Conservation (phyloP, 495 filamentous ascomycete species). For the Hypoxylon subgilvum region DNA sequence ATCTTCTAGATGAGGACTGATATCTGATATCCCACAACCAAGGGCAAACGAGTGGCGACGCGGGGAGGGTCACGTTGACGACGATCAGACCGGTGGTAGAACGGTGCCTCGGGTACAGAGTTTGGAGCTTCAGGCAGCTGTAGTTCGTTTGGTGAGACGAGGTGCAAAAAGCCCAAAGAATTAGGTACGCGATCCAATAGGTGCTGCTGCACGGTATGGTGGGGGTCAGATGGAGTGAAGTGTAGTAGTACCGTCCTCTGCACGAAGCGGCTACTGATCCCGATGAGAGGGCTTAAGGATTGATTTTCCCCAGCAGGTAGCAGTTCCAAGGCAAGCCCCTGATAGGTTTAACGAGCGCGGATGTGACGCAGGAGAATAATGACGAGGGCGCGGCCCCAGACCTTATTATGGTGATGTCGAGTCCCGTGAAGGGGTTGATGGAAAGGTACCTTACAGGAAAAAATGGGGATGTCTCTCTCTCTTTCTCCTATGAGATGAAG, state of each 20-base stretch:
- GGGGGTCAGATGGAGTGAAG: constrained; percentile 32
- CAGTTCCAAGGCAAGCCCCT: constrained; percentile 6
- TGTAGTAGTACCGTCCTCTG: constrained; percentile 19
- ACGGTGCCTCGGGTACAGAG: constrained; percentile 21
- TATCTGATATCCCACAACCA: constrained; percentile 20
- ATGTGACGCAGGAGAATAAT: constrained; percentile 28
- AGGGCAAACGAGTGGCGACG: constrained; percentile 13
- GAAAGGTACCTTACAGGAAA: constrained; percentile 39
- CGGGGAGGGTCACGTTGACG: constrained; percentile 28
- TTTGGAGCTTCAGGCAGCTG: constrained; percentile 16
- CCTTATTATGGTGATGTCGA: constrained; percentile 34
- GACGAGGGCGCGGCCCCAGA: constrained; percentile 33
- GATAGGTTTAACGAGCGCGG: constrained; percentile 19
- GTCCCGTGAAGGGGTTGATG: constrained; percentile 28
- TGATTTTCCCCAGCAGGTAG: constrained; percentile 12
- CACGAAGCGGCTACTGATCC: constrained; percentile 34
- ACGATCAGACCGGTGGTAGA: constrained; percentile 34
- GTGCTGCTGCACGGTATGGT: constrained; percentile 8
- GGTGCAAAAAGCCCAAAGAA: constrained; percentile 9
- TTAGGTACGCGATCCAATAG: constrained; percentile 17
- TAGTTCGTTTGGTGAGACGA: constrained; percentile 23
- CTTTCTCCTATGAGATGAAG: constrained; percentile 8
- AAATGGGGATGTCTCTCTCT: constrained; percentile 21
- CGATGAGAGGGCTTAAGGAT: constrained; percentile 21
- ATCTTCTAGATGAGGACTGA: constrained; percentile 8